Evolutionary conservation across 805 yeast genomes (phyloP).

Genomic region (Candida dendrica): DNA sequence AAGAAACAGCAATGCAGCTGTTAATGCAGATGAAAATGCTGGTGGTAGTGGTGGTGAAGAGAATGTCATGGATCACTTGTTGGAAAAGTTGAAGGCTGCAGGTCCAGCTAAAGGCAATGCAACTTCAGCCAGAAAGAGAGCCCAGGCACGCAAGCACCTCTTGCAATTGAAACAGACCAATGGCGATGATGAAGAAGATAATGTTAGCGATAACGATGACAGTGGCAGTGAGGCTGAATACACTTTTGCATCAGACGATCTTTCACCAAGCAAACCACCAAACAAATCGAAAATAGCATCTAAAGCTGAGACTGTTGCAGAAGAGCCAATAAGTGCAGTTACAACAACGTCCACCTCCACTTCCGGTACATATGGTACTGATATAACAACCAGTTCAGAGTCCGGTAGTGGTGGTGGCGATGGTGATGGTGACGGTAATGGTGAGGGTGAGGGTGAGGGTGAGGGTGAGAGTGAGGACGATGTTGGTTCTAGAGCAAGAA

Average conservation of each 20-base stretch:
- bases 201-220: constrained; percentile 8
- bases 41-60: constrained; percentile 27
- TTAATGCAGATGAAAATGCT: constrained; percentile 24
- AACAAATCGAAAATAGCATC: constrained; percentile 5
- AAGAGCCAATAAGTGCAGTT: not conserved
- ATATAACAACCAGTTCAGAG: no score
- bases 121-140: constrained; percentile 73
- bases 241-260: constrained; percentile 4
- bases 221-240: constrained; percentile 2
- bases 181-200: constrained; percentile 8
- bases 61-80: constrained; percentile 74
- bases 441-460: no score
- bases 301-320: not conserved
- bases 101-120: constrained; percentile 76
- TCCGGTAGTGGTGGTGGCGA: no score
- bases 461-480: constrained; percentile 27
- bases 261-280: constrained; percentile 11
- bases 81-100: constrained; percentile 82
- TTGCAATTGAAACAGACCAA: constrained; percentile 27
- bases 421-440: constrained; percentile 21
- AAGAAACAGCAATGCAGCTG: constrained; percentile 18
- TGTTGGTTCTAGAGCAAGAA: constrained; percentile 55
- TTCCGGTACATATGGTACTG: not conserved
- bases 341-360: constrained; percentile 8
- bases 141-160: constrained; percentile 61